A percentile compares a stretch with the other conserved stretches of the same genome.
These are phyloP conservation scores for Cytospora leucostoma DNA, from an alignment of 2,329 filamentous ascomycete genomes.

Conservation along the genomic window DNA sequence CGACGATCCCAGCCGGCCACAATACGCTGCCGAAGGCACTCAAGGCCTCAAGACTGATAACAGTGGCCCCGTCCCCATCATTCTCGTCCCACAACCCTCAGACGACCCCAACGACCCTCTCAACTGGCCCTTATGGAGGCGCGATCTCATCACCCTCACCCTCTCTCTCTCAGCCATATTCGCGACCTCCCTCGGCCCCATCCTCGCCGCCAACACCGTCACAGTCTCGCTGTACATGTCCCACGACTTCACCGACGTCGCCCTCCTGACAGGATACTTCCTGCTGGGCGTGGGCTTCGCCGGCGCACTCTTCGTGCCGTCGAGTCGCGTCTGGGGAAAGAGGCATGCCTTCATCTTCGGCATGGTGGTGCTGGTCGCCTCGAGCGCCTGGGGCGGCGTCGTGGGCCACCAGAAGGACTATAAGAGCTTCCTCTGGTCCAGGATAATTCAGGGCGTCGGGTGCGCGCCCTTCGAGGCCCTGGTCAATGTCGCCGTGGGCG, in stretches of 20 bases:
- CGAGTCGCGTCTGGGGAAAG: slow-evolving; percentile 89
- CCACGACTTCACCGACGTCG: slow-evolving; percentile 71
- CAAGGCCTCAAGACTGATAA: slow-evolving; percentile 70
- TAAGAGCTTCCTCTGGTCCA: slow-evolving; percentile 71
- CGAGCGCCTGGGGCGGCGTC: slow-evolving; percentile 76
- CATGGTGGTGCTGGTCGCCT: slow-evolving; percentile 69
- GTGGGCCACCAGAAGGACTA: slow-evolving; percentile 61
- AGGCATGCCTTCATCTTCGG: slow-evolving; percentile 83
- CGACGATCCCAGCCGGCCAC: slow-evolving; percentile 56
- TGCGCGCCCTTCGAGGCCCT: slow-evolving; percentile 87
- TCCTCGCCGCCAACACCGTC: slow-evolving; percentile 86
- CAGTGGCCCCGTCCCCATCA: slow-evolving; percentile 66
- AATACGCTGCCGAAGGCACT: slow-evolving; percentile 43
- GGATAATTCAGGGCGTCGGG: slow-evolving; percentile 83
- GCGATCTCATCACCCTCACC: slow-evolving; percentile 76
- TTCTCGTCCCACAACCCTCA: slow-evolving; percentile 87
- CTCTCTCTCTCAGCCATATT: slow-evolving; percentile 82
- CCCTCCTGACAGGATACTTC: slow-evolving; percentile 84
- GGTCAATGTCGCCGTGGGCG: slow-evolving; percentile 85
- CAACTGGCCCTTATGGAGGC: slow-evolving; percentile 81
- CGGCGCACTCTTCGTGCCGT: slow-evolving; percentile 83
- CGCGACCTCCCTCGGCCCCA: slow-evolving; percentile 79
- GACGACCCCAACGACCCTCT: slow-evolving; percentile 90
- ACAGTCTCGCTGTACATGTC: slow-evolving; percentile 69
- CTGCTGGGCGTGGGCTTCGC: slow-evolving; percentile 79